Evolutionary conservation across 371 early-diverging fungal genomes (phyloP), one percentile per base, ranked within the genome.

Genomic region (Mortierella sp.): DNA sequence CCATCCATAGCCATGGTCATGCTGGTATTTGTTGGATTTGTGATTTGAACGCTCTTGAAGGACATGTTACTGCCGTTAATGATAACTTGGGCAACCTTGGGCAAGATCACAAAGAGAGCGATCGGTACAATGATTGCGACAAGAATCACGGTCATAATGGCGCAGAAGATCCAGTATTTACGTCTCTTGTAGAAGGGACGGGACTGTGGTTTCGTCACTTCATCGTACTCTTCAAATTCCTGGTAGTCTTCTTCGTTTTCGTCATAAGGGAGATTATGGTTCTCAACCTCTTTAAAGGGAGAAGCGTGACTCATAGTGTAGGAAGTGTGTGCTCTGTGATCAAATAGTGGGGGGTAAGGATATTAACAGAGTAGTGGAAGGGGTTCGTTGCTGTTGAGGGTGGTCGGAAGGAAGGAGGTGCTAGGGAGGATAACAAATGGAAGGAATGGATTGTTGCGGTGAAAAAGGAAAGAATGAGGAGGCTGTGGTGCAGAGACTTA

Each of bases 161-260:
- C 84, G 66, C 91, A 90, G 67, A 89, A 87, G 76, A 88, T 86
- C 91, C 89, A 89, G 66, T 88, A 89, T 70, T 87, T 90, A 60
- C 86, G 86, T 33, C 86, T 78, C 69, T 87, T 88, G 79, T 90
- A 89, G 66, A 80, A 80, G 32, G 81, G 81, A 32, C 63, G 81
- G 13, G 62, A 53, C 4, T 58, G 60, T 24, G 81, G 81, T 58
- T 80, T 80, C 6, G 68, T 74, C 59, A 75, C 81, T 53, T 80
- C 81, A 63, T 75, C 76, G 47, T 80, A 80, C 62, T 80, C 81
- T 38, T 80, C 72, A 65, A 80, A 80, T 72, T 80, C 81, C 32
- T 80, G 75, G 63, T 80, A 80, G 57, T 80, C 81, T 62, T 80
- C 81, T 58, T 80, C 81, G 43, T 72, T 66, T 53, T 80, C 81